These are phyloP conservation scores for Epichloe hybrida DNA, from an alignment of 2,329 filamentous ascomycete species.

Conservation along the genomic window DNA sequence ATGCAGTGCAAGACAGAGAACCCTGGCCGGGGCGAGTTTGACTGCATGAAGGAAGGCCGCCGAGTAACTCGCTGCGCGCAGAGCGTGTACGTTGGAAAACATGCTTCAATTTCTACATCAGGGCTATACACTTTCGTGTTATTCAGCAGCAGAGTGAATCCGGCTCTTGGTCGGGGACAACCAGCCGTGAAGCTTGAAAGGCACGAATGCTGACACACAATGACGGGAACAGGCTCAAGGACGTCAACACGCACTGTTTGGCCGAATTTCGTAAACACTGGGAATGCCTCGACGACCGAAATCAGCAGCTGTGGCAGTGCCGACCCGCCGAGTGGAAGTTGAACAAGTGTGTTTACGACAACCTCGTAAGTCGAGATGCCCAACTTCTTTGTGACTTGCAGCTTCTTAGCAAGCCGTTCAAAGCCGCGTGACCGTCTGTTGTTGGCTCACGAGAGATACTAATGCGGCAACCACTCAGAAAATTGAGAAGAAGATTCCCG, in stretches of 20 bases:
- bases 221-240: constrained; percentile 53
- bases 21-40: constrained; percentile 78
- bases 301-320: constrained; percentile 96
- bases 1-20: constrained; percentile 99
- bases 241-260: constrained; percentile 91
- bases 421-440: background rate
- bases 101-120: background rate
- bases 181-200: background rate
- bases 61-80: constrained; percentile 93
- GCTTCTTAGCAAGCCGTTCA: background rate
- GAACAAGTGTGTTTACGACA: constrained; percentile 92
- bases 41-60: constrained; percentile 91
- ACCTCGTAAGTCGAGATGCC: constrained; percentile 54
- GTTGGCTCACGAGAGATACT: background rate
- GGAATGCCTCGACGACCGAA: constrained; percentile 92
- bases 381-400: background rate
- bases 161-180: too few relatives aligned
- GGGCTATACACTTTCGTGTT: background rate
- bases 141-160: too few relatives aligned
- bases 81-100: constrained; percentile 62
- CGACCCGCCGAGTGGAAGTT: constrained; percentile 74
- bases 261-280: constrained; percentile 86
- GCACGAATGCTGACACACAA: constrained; percentile 3
- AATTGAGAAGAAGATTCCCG: constrained; percentile 69
- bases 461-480: constrained; percentile 36